These are phyloP conservation scores for Arachis stenosperma DNA, from an alignment of 306 rosid species.

Conservation along the genomic window DNA sequence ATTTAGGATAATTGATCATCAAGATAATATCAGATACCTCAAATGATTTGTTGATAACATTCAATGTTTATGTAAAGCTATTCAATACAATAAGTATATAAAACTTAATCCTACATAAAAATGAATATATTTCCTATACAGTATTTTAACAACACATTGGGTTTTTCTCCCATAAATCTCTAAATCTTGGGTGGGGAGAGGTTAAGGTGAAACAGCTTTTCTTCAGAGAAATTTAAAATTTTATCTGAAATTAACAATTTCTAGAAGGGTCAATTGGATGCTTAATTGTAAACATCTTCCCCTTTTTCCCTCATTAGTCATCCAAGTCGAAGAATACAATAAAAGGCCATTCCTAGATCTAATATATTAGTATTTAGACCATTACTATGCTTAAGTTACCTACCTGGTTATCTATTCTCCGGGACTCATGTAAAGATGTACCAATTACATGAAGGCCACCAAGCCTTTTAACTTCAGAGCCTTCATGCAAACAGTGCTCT, in stretches of 20 bases:
- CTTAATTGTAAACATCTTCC: slow-evolving; percentile 13
- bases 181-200: background rate
- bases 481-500: slow-evolving; percentile 76
- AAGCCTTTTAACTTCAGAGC: slow-evolving; percentile 85
- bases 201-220: slow-evolving; percentile 17
- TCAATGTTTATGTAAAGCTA: background rate
- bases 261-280: slow-evolving; percentile 17
- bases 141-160: background rate
- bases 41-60: background rate
- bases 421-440: slow-evolving; percentile 93
- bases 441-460: slow-evolving; percentile 99
- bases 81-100: too few species aligned
- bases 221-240: slow-evolving; percentile 25
- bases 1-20: background rate
- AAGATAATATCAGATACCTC: background rate
- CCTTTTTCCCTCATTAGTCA: slow-evolving; percentile 2
- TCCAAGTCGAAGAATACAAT: slow-evolving; percentile 10
- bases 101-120: background rate
- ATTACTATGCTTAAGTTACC: slow-evolving; percentile 35
- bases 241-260: slow-evolving; percentile 5
- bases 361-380: slow-evolving; percentile 24
- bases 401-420: slow-evolving; percentile 99
- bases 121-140: slow-evolving; percentile 14
- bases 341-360: slow-evolving; percentile 22
- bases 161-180: slow-evolving; percentile 3